phyloP scores from a whole-genome alignment of 768 basidiomycete genomes.

The Rubroboletus satanas region DNA sequence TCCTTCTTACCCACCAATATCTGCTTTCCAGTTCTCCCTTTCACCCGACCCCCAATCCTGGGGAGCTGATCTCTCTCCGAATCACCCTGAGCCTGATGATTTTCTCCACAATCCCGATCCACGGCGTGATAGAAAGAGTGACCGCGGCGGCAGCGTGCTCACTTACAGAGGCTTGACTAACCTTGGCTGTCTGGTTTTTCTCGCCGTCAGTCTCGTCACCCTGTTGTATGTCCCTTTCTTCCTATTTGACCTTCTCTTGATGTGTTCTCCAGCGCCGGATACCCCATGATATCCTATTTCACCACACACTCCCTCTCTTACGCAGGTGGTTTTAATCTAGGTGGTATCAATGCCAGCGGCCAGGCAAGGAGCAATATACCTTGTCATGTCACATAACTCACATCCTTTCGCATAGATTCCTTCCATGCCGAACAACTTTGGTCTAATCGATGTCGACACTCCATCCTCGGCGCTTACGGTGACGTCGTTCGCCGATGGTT shows the following conservation, averaged over 20 bases:
- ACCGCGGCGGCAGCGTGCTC: constrained; percentile 54
- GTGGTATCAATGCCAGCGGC: constrained; percentile 73
- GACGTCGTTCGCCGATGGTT: constrained; percentile 49
- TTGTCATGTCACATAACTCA: background rate
- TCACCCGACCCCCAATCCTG: constrained; percentile 69
- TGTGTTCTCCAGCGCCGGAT: constrained; percentile 47
- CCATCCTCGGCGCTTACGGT: constrained; percentile 55
- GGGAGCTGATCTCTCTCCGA: constrained; percentile 63
- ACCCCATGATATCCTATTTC: constrained; percentile 59
- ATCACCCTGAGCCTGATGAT: constrained; percentile 60
- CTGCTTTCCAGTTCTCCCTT: constrained; percentile 54
- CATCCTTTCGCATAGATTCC: constrained; percentile 42
- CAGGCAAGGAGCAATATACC: constrained; percentile 42
- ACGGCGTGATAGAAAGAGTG: constrained; percentile 53
- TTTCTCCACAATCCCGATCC: constrained; percentile 74
- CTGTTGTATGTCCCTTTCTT: constrained; percentile 50
- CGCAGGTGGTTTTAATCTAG: constrained; percentile 65
- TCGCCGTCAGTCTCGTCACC: constrained; percentile 49
- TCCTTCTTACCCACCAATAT: constrained; percentile 1
- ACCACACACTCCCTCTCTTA: constrained; percentile 41
- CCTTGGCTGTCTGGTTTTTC: constrained; percentile 60
- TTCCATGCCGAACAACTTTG: constrained; percentile 56
- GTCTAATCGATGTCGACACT: constrained; percentile 75
- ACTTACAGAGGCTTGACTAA: constrained; percentile 70
- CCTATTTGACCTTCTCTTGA: background rate